phyloP scores from a whole-genome alignment of 208 protist species.

The Leishmania tropica region DNA sequence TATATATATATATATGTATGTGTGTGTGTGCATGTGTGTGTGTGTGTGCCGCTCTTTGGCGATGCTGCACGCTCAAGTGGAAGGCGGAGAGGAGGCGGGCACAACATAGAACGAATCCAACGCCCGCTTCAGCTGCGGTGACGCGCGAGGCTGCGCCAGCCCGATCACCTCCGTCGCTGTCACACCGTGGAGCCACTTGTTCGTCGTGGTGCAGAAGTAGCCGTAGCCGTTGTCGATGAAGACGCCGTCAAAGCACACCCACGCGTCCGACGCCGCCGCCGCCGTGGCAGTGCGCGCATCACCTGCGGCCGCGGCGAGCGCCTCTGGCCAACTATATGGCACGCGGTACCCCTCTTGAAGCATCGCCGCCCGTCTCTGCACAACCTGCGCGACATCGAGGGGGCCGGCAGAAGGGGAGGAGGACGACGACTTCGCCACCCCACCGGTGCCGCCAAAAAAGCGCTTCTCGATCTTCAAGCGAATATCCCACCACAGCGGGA shows the following conservation, averaged over 20 bases:
- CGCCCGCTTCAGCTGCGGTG: constrained; percentile 27
- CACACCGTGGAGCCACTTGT: constrained; percentile 74
- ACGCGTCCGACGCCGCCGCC: constrained; percentile 18
- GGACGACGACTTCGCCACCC: background rate
- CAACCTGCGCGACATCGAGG: constrained; percentile 21
- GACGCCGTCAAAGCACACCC: constrained; percentile 81
- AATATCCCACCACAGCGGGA: constrained; percentile 88
- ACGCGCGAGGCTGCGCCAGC: constrained; percentile 49
- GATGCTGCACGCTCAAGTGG: background rate
- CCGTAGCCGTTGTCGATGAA: constrained; percentile 76
- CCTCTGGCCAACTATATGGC: constrained; percentile 63
- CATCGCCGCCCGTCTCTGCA: constrained; percentile 51
- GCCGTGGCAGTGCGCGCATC: constrained; percentile 23
- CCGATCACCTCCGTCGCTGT: constrained; percentile 89
- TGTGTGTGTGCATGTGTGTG: background rate
- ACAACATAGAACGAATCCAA: constrained; percentile 52
- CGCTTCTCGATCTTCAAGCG: constrained; percentile 66
- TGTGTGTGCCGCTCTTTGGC: background rate
- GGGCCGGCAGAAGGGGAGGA: background rate
- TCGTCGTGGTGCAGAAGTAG: constrained; percentile 88
- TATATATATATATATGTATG: background rate
- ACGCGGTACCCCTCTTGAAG: constrained; percentile 65
- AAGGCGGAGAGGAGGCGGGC: background rate
- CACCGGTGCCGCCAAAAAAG: constrained; percentile 42
- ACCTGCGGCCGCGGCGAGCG: constrained; percentile 50